Percentiles rank a stretch among this genome's conserved stretches.
Evolutionary conservation across 441 rosid genomes (phyloP).

Genomic region (Bocquillonia castaneifolia): DNA sequence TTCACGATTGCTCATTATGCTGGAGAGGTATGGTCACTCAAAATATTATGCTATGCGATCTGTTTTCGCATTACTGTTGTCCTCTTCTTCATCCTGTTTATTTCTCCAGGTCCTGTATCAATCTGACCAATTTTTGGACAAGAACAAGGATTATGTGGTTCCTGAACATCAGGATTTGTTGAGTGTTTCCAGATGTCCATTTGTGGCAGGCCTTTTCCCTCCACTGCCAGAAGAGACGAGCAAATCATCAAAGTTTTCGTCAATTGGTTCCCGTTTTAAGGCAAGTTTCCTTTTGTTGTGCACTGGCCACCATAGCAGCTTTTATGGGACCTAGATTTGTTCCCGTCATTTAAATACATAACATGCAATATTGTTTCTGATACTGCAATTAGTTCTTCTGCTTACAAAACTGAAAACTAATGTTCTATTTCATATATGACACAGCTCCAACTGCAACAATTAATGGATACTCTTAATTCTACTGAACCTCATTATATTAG

Average conservation of each 20-base stretch:
- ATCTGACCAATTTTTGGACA: conserved; percentile 92
- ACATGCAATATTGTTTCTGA: conserved; percentile 8
- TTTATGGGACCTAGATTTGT: background rate
- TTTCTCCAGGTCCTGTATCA: conserved; percentile 77
- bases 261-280: conserved; percentile 97
- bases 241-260: conserved; percentile 93
- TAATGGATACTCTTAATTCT: conserved; percentile 93
- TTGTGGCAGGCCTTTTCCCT: conserved; percentile 92
- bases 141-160: conserved; percentile 97
- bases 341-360: background rate
- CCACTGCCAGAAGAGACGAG: conserved; percentile 81
- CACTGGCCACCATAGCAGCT: background rate
- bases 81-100: background rate
- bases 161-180: conserved; percentile 93
- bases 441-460: conserved; percentile 83
- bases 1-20: conserved; percentile 90
- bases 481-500: conserved; percentile 96
- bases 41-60: background rate
- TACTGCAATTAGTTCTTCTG: conserved; percentile 11
- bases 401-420: conserved; percentile 21
- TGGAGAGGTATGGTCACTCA: conserved; percentile 65
- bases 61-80: conserved; percentile 10
- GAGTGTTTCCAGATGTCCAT: conserved; percentile 69
- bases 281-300: conserved; percentile 34
- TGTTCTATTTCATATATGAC: conserved; percentile 30